Evolutionary conservation across 2,329 filamentous ascomycete genomes (phyloP), one percentile per base, ranked within the genome.

Genomic region (Beauveria varroae): DNA sequence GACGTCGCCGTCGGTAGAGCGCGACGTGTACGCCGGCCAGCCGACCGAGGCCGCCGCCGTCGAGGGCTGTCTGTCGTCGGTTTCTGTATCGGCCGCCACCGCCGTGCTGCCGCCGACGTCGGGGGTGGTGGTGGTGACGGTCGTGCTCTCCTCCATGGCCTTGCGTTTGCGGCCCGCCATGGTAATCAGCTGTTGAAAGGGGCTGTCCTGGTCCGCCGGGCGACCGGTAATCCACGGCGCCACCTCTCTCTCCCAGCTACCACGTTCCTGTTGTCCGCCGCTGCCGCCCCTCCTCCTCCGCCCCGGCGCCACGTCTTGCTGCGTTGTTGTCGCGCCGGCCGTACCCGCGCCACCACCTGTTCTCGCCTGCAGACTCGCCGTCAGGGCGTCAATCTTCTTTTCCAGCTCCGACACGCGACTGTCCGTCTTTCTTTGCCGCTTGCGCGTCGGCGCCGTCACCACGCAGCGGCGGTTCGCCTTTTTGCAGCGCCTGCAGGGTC

Each of bases 401-500:
- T 96, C 92, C 57, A 97, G 80, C 77, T 96, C 92, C 9, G 91
- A 89, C 14, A 97, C 92, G 57, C 91, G 83, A 66, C 86, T 93
- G 72, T 96, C 93, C 59, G 90, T 92, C 79, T 96, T 96, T 79
- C 93, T 96, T 77, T 93, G 90, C 50, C 92, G 82, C 75, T 96
- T 96, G 46, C 91, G 73, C 34, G 80, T 84, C 16, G 83, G 90
- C 64, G 86, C 84, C 1, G 91, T 96, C 64, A 93, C 87, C 46
- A 93, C 77, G 70, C 92, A 96, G 64, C 80, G 80, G 43, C 91
- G 80, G n/a, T 86, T 85, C 3, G 91, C 89, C 75, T 96, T 96
- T 56, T 84, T 83, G 72, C 92, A 96, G 65, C 92, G 84, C 71
- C 83, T 86, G 72, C 88, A 91, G 3, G 87, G 81, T 30, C 24